Conservation (phyloP, 345 rosid species). For the Eucalyptus victrix region DNA sequence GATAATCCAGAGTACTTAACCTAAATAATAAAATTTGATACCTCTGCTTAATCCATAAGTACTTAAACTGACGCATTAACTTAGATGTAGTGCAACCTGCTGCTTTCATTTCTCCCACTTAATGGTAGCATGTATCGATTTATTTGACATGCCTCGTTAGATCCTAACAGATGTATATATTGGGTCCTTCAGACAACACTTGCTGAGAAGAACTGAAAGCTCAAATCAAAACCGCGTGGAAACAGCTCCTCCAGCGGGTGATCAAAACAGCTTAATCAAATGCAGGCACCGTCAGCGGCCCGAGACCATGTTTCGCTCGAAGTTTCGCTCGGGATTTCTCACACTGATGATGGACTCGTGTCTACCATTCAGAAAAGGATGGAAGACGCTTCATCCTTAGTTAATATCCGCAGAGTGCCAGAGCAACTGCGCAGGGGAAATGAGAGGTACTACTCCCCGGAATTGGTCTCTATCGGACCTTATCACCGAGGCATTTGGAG, state of each 20-base stretch:
- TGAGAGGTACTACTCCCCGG: conserved; percentile 2
- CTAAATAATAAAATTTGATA: background rate
- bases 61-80: background rate
- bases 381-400: conserved; percentile 14
- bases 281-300: background rate
- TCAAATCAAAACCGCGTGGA: background rate
- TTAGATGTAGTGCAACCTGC: background rate
- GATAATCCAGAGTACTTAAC: background rate
- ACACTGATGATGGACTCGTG: background rate
- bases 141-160: background rate
- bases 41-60: background rate
- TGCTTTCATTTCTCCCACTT: background rate
- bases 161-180: background rate
- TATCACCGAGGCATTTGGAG: background rate
- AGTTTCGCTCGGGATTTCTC: conserved; percentile 6
- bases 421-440: background rate
- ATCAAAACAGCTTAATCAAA: background rate
- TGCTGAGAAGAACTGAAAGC: background rate
- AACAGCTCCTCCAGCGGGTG: background rate
- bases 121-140: background rate
- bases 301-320: conserved; percentile 18
- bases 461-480: conserved; percentile 33
- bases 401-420: conserved; percentile 12
- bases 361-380: conserved; percentile 11
- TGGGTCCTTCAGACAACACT: background rate